A percentile compares a stretch with the other conserved stretches of the same genome.
phyloP scores from a whole-genome alignment of 2,329 filamentous ascomycete species.

The Biscogniauxia marginata region DNA sequence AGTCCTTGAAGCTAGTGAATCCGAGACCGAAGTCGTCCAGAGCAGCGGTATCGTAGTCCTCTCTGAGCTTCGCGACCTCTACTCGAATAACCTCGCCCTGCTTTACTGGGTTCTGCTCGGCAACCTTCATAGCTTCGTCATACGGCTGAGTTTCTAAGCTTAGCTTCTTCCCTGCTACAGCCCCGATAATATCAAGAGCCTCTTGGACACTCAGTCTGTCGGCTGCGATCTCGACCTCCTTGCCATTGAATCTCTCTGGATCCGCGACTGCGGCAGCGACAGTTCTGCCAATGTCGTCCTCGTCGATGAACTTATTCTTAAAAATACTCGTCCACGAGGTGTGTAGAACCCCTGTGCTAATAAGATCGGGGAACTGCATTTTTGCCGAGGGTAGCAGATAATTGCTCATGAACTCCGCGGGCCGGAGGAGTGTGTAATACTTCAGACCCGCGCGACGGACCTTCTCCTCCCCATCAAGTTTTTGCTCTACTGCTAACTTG shows the following conservation, averaged over 20 bases:
- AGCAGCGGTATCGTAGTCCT: background rate
- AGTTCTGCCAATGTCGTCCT: slow-evolving; percentile 12
- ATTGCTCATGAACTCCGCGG: slow-evolving; percentile 19
- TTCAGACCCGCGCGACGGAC: slow-evolving; percentile 10
- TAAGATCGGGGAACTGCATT: slow-evolving; percentile 7
- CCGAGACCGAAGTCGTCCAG: slow-evolving; percentile 10
- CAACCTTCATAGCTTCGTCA: slow-evolving; percentile 7
- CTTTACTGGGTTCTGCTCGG: slow-evolving; percentile 3
- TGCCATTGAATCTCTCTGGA: slow-evolving; percentile 7
- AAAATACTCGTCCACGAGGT: slow-evolving; percentile 3
- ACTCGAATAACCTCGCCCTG: slow-evolving; percentile 7
- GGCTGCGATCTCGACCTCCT: slow-evolving; percentile 6
- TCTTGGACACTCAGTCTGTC: slow-evolving; percentile 5
- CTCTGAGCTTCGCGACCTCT: background rate
- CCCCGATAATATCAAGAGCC: slow-evolving; percentile 5
- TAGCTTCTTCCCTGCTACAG: slow-evolving; percentile 12
- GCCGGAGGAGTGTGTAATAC: slow-evolving; percentile 18
- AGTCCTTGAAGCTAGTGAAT: slow-evolving; percentile 12
- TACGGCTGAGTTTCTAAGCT: slow-evolving; percentile 3
- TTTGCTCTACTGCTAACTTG: slow-evolving; percentile 1
- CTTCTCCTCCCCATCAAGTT: slow-evolving; percentile 12
- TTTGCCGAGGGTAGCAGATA: slow-evolving; percentile 3
- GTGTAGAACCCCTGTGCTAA: slow-evolving; percentile 6
- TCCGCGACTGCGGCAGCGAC: slow-evolving; percentile 11
- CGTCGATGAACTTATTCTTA: slow-evolving; percentile 6